Percentiles rank a stretch among this genome's conserved stretches.
Evolutionary conservation across 1,284 basidiomycete genomes (phyloP).

Genomic region (Coniferiporia sulphurascens): DNA sequence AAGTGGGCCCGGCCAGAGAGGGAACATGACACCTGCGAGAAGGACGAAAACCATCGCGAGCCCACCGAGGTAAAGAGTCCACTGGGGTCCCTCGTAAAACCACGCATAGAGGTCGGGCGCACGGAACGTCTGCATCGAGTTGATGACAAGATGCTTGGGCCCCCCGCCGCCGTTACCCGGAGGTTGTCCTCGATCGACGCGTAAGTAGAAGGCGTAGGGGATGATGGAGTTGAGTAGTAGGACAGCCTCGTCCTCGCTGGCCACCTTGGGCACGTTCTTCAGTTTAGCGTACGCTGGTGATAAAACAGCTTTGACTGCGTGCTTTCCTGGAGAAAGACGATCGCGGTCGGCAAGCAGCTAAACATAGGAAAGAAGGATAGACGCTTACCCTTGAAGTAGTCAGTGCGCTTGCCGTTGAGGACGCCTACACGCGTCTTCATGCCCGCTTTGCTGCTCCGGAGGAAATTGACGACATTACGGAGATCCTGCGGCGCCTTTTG

Average conservation of each 20-base stretch:
- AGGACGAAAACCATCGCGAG: constrained; percentile 90
- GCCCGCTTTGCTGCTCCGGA: constrained; percentile 80
- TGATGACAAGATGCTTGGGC: constrained; percentile 79
- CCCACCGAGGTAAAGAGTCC: constrained; percentile 91
- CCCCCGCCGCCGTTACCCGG: constrained; percentile 64
- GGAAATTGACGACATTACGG: constrained; percentile 77
- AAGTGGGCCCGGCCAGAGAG: constrained; percentile 92
- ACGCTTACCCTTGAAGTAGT: constrained; percentile 93
- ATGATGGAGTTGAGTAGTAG: constrained; percentile 70
- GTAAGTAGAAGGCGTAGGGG: constrained; percentile 85
- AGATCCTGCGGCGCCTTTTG: constrained; percentile 76
- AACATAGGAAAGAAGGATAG: constrained; percentile 1
- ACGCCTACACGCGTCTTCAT: constrained; percentile 89
- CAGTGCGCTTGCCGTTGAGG: constrained; percentile 90
- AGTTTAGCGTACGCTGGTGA: constrained; percentile 89
- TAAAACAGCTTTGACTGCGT: constrained; percentile 86
- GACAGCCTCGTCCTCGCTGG: constrained; percentile 74
- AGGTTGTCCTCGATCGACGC: constrained; percentile 58
- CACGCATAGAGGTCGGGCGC: constrained; percentile 86
- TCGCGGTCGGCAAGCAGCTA: constrained; percentile 9
- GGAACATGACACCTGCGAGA: constrained; percentile 98
- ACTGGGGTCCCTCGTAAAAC: constrained; percentile 95
- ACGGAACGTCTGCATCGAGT: constrained; percentile 79
- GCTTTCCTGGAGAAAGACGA: constrained; percentile 60
- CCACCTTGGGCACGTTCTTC: constrained; percentile 78